Conservation (phyloP, 2,329 filamentous ascomycete species). For the Colletotrichum lentis region DNA sequence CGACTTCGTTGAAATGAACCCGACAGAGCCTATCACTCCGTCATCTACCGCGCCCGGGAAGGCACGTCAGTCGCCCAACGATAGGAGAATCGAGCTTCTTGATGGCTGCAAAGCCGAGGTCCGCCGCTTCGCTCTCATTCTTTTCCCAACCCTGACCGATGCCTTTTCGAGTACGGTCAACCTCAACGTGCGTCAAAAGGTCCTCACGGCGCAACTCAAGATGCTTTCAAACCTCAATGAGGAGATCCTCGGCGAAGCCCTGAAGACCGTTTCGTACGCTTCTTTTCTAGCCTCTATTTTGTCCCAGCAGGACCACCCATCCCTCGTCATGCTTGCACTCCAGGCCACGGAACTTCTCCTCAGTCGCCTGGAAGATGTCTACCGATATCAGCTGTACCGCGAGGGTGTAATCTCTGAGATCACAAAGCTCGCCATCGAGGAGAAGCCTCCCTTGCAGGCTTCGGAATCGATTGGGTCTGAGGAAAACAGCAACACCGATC, state of each 20-base stretch:
- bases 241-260: conserved; percentile 81
- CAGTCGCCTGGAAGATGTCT: conserved; percentile 83
- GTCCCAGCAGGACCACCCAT: conserved; percentile 91
- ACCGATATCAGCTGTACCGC: conserved; percentile 95
- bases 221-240: conserved; percentile 97
- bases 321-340: conserved; percentile 84
- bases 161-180: conserved; percentile 98
- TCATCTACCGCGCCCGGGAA: conserved; percentile 53
- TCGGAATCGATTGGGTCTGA: conserved; percentile 43
- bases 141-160: conserved; percentile 94
- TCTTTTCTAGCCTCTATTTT: conserved; percentile 95
- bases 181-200: conserved; percentile 90
- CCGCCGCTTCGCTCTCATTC: conserved; percentile 88
- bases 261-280: conserved; percentile 89
- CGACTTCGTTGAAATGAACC: conserved; percentile 56
- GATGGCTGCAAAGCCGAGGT: conserved; percentile 86
- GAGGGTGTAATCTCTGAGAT: conserved; percentile 96
- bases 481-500: conserved; percentile 19
- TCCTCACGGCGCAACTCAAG: conserved; percentile 93
- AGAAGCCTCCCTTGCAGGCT: conserved; percentile 46
- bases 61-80: conserved; percentile 67
- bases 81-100: conserved; percentile 83
- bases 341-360: conserved; percentile 90
- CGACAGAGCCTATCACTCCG: conserved; percentile 52
- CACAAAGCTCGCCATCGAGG: conserved; percentile 72